A percentile compares a stretch with the other conserved stretches of the same genome.
phyloP scores from a whole-genome alignment of 2,329 filamentous ascomycete species.

The Colletotrichum sansevieriae region DNA sequence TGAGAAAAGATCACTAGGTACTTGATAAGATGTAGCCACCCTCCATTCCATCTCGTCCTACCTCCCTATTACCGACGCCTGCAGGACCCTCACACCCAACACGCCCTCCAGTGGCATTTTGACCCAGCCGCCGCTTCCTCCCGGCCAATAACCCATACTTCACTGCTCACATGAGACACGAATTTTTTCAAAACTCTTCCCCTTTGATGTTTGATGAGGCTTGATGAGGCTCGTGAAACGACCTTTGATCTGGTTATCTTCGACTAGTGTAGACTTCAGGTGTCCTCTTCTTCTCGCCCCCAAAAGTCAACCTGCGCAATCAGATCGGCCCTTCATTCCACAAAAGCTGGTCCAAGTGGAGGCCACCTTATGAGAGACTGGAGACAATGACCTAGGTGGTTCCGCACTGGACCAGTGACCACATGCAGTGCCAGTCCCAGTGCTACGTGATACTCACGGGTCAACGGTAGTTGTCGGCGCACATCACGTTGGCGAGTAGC shows the following conservation, averaged over 20 bases:
- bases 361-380: conserved; percentile 20
- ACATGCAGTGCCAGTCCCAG: neutral
- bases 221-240: neutral
- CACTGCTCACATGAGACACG: conserved; percentile 19
- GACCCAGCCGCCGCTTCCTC: conserved; percentile 14
- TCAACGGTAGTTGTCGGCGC: too few species aligned
- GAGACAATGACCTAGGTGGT: conserved; percentile 1
- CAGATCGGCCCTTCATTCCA: conserved; percentile 38
- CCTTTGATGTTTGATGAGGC: neutral
- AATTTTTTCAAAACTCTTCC: neutral
- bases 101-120: conserved; percentile 2
- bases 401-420: neutral
- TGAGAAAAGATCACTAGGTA: conserved; percentile 28
- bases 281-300: neutral
- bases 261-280: too few species aligned
- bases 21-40: conserved; percentile 40
- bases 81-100: conserved; percentile 19
- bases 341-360: conserved; percentile 23
- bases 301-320: conserved; percentile 12
- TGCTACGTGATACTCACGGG: conserved; percentile 10
- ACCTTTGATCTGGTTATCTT: too few species aligned
- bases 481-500: too few species aligned
- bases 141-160: too few species aligned
- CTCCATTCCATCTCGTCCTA: conserved; percentile 12
- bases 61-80: neutral